These are phyloP conservation scores for Penicillium waksmanii DNA, from an alignment of 495 filamentous ascomycete species.

Conservation along the genomic window DNA sequence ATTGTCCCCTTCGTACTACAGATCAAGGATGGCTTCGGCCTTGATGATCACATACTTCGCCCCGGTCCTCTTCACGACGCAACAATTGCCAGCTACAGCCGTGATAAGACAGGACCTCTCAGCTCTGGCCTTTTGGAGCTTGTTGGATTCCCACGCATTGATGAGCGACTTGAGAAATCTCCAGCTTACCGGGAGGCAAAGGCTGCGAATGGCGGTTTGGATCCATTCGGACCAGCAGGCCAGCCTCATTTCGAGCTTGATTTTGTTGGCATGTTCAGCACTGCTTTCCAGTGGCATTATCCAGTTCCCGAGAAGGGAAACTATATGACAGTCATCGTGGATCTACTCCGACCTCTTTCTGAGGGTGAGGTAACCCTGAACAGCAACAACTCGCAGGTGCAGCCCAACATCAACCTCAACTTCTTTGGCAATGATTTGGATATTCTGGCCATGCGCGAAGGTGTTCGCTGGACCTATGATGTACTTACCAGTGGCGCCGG, in stretches of 20 bases:
- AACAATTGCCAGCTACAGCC: constrained; percentile 49
- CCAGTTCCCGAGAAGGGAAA: constrained; percentile 52
- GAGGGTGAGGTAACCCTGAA: constrained; percentile 56
- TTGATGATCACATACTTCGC: constrained; percentile 59
- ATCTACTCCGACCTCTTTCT: constrained; percentile 60
- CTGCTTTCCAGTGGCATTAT: constrained; percentile 68
- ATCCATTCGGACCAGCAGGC: constrained; percentile 61
- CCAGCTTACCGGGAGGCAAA: constrained; percentile 54
- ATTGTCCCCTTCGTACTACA: constrained; percentile 58
- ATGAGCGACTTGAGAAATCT: constrained; percentile 51
- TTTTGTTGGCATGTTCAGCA: constrained; percentile 63
- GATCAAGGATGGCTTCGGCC: constrained; percentile 56
- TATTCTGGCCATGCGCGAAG: constrained; percentile 59
- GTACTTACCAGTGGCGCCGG: constrained; percentile 58
- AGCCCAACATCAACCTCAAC: constrained; percentile 63
- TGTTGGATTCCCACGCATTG: constrained; percentile 60
- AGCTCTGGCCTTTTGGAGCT: constrained; percentile 57
- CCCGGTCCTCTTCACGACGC: constrained; percentile 48
- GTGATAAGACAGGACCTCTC: constrained; percentile 53
- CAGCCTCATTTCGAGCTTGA: constrained; percentile 70
- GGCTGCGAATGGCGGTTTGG: constrained; percentile 52
- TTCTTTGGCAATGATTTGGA: constrained; percentile 62
- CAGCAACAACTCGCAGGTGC: constrained; percentile 51
- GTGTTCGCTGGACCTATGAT: constrained; percentile 58
- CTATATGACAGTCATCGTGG: constrained; percentile 61